A percentile compares a stretch with the other conserved stretches of the same genome.
phyloP scores from a whole-genome alignment of 2,329 filamentous ascomycete genomes.

The Claviceps capensis region DNA sequence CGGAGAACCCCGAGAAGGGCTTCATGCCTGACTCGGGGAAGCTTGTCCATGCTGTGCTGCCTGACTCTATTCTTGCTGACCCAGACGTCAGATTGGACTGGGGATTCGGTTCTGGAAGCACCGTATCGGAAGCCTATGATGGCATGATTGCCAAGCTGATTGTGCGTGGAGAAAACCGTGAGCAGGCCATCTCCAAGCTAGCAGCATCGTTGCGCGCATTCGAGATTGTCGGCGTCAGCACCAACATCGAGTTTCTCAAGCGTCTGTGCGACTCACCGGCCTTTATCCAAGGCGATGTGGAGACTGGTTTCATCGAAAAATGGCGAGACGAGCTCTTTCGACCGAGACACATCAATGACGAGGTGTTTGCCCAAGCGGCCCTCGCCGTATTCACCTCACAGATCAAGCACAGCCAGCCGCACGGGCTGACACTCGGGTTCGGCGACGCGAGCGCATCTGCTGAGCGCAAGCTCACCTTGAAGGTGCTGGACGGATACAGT shows the following conservation, averaged over 20 bases:
- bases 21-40: conserved; percentile 91
- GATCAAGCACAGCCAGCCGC: conserved; percentile 24
- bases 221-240: conserved; percentile 82
- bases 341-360: conserved; percentile 44
- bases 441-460: conserved; percentile 27
- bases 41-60: conserved; percentile 70
- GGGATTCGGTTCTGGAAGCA: conserved; percentile 82
- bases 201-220: conserved; percentile 71
- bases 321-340: conserved; percentile 68
- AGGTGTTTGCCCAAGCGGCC: conserved; percentile 78
- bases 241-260: conserved; percentile 96
- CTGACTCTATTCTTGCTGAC: conserved; percentile 42
- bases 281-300: conserved; percentile 77
- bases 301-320: conserved; percentile 94
- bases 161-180: conserved; percentile 64
- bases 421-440: conserved; percentile 42
- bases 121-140: conserved; percentile 88
- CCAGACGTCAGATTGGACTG: conserved; percentile 81
- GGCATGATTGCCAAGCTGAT: conserved; percentile 99
- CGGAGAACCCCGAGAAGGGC: conserved; percentile 80
- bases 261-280: conserved; percentile 65
- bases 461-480: conserved; percentile 37
- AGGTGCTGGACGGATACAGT: conserved; percentile 45
- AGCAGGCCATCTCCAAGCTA: conserved; percentile 72
- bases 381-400: conserved; percentile 53